Evolutionary conservation across 495 filamentous ascomycete species (phyloP), one percentile per base, ranked within the genome.

Genomic region (Annulohypoxylon nitens): DNA sequence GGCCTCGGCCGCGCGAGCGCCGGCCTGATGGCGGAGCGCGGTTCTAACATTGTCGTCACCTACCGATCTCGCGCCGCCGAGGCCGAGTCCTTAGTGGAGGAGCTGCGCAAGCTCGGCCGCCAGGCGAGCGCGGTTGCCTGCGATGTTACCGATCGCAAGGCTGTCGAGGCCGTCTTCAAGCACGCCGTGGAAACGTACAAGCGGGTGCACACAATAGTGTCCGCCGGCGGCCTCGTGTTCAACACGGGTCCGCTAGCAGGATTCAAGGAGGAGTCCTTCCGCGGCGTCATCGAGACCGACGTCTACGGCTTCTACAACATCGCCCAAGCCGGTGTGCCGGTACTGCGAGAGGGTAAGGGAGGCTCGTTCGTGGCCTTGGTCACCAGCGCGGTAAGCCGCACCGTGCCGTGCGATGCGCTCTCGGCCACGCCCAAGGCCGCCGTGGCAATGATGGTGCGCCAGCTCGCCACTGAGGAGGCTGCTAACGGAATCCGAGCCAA

Each of bases 271-370:
- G 48, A 51, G 18, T 51, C 48, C 48, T 51, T 51, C 25, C 48
- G 48, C 48, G 18, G 48, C 48, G 48, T 51, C 48, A 51, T 51
- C 48, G 48, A 51, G 48, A 51, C 48, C 11, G 48, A 51, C 25
- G 18, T 51, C 48, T 51, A 25, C 48, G 48, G 48, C 48, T 51
- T 51, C 48, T 51, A 51, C 48, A 51, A 51, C 48, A 51, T 51
- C 48, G 48, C 48, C 48, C 48, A 51, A 25, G 48, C 23, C 48
- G 48, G 48, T 18, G 48, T 51, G 48, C 48, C 48, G 18, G 11
- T 51, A 26, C 18, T 51, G 25, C 48, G 48, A 25, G 48, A 51
- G 25, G 48, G 48, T 16, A 51, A 51, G 25, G 48, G 48, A 3
- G 48, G 48, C 48, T 51, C 48, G 48, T 51, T 51, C 48, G 48